Evolutionary conservation across 2,329 filamentous ascomycete species (phyloP), one percentile per base, ranked within the genome.

Genomic region (Trichocomaceae sp.): DNA sequence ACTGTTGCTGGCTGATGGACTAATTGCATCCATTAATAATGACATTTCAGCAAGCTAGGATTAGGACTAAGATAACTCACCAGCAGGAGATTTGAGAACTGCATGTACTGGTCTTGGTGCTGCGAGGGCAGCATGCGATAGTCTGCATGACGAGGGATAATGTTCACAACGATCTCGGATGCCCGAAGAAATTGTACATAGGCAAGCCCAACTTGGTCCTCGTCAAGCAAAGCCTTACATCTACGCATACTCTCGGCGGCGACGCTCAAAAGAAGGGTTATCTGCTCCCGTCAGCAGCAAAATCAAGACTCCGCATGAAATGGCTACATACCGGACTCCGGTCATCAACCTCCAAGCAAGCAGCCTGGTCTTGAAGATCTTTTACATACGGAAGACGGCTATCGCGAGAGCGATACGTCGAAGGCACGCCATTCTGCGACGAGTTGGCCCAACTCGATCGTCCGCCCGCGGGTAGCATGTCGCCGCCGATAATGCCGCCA

Each of bases 151-250:
- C 78, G 79, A 2, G 88, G 87, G 23, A 97, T 85, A 42, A 85
- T 75, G 54, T 92, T 84, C 50, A 90, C 79, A 13, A 87, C 81
- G 54, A 96, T 86, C 55, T 90, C 84, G 57, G 82, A 90, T 10
- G 91, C 88, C 59, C 86, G 83, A 56, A 97, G 80, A 66, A 92
- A 97, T 58, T 95, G 88, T 60, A 87, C 82, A 54, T 95, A 86
- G 2, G 91, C 91, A 37, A 83, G 71, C 65, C 93, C 90, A 4
- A 84, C 82, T 35, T 72, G 62, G 26, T 69, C 63, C 23, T 63
- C 60, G 39, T 72, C 66, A 23, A 64, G 58, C 53, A 69, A 63
- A 19, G 55, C 50, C 52, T 62, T 69, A 15, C 70, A 67, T 58
- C 63, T 64, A 23, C 67, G 61, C 39, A 73, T 66, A 31, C 70